Conservation (phyloP, 805 yeast species). For the Saturnispora ahearnii region DNA sequence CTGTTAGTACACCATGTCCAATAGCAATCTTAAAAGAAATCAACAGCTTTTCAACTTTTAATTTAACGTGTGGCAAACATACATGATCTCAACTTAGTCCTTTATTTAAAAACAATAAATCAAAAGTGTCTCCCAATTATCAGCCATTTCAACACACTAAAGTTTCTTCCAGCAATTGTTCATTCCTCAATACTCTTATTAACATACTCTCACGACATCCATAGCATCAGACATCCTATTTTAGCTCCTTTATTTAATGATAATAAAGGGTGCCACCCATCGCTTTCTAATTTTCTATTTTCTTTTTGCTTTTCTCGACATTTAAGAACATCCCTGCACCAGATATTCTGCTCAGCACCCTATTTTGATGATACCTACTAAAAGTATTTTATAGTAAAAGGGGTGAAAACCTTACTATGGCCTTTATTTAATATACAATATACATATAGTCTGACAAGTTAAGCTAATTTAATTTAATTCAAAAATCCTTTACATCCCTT, state of each 20-base stretch:
- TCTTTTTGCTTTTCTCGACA: conserved; percentile 1
- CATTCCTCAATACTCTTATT: not conserved
- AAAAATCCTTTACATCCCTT: conserved; percentile 88
- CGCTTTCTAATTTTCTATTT: not conserved
- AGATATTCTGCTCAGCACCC: not conserved
- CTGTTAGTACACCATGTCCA: not conserved
- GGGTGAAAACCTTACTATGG: no score
- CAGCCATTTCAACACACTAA: no score
- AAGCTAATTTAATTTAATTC: conserved; percentile 35
- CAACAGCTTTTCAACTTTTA: not conserved
- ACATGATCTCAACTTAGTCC: not conserved
- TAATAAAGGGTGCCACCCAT: not conserved
- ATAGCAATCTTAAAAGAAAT: not conserved
- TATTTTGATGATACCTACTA: not conserved
- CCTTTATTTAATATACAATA: not conserved
- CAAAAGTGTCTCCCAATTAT: not conserved
- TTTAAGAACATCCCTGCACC: not conserved
- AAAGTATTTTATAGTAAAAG: no score
- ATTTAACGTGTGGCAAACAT: not conserved
- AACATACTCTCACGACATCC: conserved; percentile 53
- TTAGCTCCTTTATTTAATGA: not conserved
- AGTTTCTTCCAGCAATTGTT: not conserved
- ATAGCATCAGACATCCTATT: conserved; percentile 43
- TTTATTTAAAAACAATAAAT: not conserved
- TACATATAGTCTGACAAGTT: not conserved